These are phyloP conservation scores for Pleurotus djamor DNA, from an alignment of 768 basidiomycete genomes.

Conservation along the genomic window DNA sequence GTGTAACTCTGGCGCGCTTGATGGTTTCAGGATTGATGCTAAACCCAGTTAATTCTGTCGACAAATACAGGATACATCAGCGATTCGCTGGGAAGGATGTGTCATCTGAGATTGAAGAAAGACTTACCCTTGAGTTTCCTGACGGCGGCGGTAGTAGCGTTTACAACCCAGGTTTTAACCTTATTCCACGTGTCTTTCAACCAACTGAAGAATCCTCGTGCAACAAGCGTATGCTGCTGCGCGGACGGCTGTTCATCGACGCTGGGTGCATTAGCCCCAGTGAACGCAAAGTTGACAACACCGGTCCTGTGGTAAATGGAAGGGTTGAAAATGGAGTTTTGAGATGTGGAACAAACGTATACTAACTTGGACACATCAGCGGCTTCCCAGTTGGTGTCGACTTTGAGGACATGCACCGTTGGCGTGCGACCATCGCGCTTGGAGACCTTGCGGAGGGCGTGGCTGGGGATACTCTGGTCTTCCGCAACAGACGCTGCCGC, in stretches of 20 bases:
- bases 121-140: background rate
- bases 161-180: background rate
- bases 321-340: too few relatives aligned
- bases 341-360: too few relatives aligned
- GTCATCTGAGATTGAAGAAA: background rate
- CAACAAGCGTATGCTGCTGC: background rate
- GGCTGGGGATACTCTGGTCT: background rate
- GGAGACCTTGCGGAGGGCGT: background rate
- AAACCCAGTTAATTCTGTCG: background rate
- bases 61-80: too few relatives aligned
- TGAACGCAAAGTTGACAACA: conserved; percentile 3
- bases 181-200: background rate
- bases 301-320: background rate
- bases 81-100: background rate
- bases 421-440: background rate
- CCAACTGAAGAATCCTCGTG: background rate
- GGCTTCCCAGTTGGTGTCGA: conserved; percentile 1
- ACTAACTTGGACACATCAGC: background rate
- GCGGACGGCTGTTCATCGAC: conserved; percentile 6
- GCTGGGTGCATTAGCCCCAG: conserved; percentile 13
- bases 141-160: background rate
- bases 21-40: background rate
- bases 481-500: background rate
- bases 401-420: background rate
- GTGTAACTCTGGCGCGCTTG: background rate